phyloP scores from a whole-genome alignment of 2,329 filamentous ascomycete species.

The Fusarium devonianum region DNA sequence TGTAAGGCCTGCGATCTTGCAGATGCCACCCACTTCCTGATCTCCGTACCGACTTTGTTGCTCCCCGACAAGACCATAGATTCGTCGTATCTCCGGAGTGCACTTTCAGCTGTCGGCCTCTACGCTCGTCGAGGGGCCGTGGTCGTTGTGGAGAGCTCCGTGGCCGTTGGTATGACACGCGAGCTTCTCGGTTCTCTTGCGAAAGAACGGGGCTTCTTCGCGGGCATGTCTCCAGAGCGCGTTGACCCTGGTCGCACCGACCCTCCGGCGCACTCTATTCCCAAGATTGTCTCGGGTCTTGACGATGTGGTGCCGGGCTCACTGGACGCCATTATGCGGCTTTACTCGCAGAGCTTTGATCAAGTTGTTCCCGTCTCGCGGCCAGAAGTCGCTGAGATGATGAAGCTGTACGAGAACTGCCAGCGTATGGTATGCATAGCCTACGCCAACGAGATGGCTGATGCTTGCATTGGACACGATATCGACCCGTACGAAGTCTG shows the following conservation, averaged over 20 bases:
- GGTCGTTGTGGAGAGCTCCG: conserved; percentile 61
- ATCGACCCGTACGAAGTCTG: conserved; percentile 62
- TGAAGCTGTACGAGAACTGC: conserved; percentile 66
- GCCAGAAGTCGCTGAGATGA: conserved; percentile 65
- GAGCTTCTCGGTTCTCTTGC: conserved; percentile 56
- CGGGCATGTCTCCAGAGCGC: conserved; percentile 60
- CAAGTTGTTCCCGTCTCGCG: conserved; percentile 56
- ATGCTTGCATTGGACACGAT: conserved; percentile 54
- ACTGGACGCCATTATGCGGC: conserved; percentile 50
- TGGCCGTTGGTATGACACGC: conserved; percentile 63
- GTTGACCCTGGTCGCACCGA: conserved; percentile 59
- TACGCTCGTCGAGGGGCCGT: conserved; percentile 54
- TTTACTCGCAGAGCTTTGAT: conserved; percentile 59
- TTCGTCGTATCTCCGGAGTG: conserved; percentile 54
- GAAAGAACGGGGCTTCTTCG: conserved; percentile 50
- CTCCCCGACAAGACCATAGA: conserved; percentile 56
- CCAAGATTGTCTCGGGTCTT: conserved; percentile 62
- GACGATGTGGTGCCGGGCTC: conserved; percentile 56
- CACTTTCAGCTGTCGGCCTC: conserved; percentile 50
- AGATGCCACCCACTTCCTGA: conserved; percentile 59
- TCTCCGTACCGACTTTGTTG: conserved; percentile 61
- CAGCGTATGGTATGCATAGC: conserved; percentile 63
- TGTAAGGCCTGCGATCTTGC: conserved; percentile 48
- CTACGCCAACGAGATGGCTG: conserved; percentile 64
- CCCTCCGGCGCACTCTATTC: conserved; percentile 53